phyloP scores from a whole-genome alignment of 192 early-diverging fungal genomes.

The Backusella westeae region DNA sequence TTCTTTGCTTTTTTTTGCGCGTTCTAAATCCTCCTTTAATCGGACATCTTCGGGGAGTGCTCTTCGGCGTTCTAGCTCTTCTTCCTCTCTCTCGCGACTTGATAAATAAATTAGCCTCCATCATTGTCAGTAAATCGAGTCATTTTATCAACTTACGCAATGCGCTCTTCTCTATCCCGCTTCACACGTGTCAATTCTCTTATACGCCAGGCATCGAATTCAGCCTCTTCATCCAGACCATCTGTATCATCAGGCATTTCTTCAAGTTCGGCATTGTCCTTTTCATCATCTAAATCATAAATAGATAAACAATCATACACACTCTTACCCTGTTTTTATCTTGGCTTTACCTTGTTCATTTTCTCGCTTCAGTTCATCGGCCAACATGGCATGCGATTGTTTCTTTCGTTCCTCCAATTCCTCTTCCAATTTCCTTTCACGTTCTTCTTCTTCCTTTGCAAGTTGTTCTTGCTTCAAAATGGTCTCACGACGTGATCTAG shows the following conservation, averaged over 20 bases:
- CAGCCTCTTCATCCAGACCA: conserved; percentile 80
- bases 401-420: conserved; percentile 62
- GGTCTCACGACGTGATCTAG: conserved; percentile 59
- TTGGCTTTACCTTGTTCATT: conserved; percentile 42
- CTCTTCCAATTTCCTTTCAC: conserved; percentile 51
- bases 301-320: no score
- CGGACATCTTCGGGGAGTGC: conserved; percentile 86
- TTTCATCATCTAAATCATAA: conserved; percentile 30
- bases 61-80: conserved; percentile 76
- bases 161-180: conserved; percentile 77
- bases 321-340: conserved; percentile 1
- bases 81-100: conserved; percentile 68
- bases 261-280: conserved; percentile 36
- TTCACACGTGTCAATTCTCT: conserved; percentile 88
- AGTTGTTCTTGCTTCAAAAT: conserved; percentile 55
- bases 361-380: conserved; percentile 67
- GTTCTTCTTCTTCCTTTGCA: conserved; percentile 54
- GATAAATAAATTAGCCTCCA: no score
- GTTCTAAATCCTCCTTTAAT: conserved; percentile 65
- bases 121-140: no score
- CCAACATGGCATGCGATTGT: conserved; percentile 77
- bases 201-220: conserved; percentile 89
- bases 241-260: conserved; percentile 89
- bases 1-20: conserved; percentile 53
- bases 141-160: conserved; percentile 42